Conservation (phyloP, 2,329 filamentous ascomycete genomes). For the Nigrospora oryzae region DNA sequence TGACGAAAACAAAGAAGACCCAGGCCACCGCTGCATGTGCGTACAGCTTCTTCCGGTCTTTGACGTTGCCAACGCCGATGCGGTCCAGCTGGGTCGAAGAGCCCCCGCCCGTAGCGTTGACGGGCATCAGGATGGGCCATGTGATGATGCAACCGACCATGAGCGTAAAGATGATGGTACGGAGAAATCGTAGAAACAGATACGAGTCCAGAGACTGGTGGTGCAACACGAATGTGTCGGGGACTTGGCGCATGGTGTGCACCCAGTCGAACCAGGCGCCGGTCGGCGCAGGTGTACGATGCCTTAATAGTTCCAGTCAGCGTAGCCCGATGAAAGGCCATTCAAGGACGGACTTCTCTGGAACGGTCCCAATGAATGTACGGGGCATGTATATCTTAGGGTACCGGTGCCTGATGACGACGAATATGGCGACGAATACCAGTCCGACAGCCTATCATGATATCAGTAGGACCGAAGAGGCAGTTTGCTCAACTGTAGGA, state of each 20-base stretch:
- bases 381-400: conserved; percentile 18
- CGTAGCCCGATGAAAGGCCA: conserved; percentile 4
- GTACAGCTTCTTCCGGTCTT: conserved; percentile 60
- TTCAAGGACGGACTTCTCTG: conserved; percentile 15
- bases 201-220: conserved; percentile 86
- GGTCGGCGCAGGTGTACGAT: conserved; percentile 15
- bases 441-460: conserved; percentile 12
- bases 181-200: conserved; percentile 78
- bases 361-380: conserved; percentile 17
- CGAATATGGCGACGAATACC: conserved; percentile 15
- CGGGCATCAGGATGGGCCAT: conserved; percentile 75
- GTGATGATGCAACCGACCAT: conserved; percentile 74
- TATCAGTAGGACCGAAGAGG: conserved; percentile 6
- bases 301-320: conserved; percentile 6
- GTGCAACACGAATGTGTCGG: conserved; percentile 71
- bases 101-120: conserved; percentile 75
- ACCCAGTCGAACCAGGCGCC: conserved; percentile 16
- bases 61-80: conserved; percentile 44
- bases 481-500: background rate
- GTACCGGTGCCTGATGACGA: conserved; percentile 16
- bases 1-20: conserved; percentile 78
- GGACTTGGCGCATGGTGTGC: conserved; percentile 11
- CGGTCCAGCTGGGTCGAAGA: conserved; percentile 57
- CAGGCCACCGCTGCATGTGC: conserved; percentile 77
- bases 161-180: conserved; percentile 67